Evolutionary conservation across 306 rosid genomes (phyloP).

Genomic region (Castanea sativa): DNA sequence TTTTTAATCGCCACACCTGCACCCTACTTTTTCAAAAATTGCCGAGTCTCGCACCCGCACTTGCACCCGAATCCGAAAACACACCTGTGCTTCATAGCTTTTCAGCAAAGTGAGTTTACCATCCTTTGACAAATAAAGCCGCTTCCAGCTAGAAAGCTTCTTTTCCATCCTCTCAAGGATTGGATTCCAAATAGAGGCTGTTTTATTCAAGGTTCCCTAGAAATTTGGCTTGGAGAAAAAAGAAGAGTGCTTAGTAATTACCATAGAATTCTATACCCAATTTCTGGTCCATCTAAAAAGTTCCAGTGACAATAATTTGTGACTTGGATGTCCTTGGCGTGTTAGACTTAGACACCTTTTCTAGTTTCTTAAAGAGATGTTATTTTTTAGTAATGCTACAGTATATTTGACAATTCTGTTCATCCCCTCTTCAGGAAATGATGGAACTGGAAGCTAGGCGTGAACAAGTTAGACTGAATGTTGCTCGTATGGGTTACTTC

Average conservation of each 20-base stretch:
- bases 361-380: neutral
- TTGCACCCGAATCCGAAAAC: no score
- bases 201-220: neutral
- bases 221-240: neutral
- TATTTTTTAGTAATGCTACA: neutral
- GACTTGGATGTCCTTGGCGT: neutral
- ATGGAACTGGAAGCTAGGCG: slow-evolving; percentile 81
- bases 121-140: no score
- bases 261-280: neutral
- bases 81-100: no score
- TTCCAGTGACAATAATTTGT: neutral
- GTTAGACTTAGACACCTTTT: neutral
- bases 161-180: no score
- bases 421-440: slow-evolving; percentile 60
- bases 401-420: slow-evolving; percentile 19
- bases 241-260: neutral
- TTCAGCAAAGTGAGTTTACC: no score
- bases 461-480: slow-evolving; percentile 73
- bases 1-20: no score
- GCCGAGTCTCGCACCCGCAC: no score
- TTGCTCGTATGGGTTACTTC: slow-evolving; percentile 67
- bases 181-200: no score
- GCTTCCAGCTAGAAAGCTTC: no score
- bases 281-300: neutral
- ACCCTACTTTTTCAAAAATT: no score